Evolutionary conservation across 176 grass and related monocot genomes (phyloP).

Genomic region (Bonia amplexicaulis): DNA sequence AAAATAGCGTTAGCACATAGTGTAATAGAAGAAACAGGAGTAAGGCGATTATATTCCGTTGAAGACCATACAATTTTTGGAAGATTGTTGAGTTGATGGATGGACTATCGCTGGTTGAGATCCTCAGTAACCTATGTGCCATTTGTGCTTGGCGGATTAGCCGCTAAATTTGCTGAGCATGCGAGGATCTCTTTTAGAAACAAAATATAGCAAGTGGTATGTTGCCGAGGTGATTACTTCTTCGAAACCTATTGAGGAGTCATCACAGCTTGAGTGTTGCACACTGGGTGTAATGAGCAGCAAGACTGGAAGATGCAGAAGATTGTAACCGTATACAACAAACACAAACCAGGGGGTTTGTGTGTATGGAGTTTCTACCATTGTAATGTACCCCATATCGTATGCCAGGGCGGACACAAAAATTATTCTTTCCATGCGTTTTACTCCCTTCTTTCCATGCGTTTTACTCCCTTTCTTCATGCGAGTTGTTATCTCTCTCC

Average conservation of each 20-base stretch:
- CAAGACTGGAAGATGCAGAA: conserved; percentile 10
- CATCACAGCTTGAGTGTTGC: conserved; percentile 12
- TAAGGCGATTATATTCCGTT: conserved; percentile 7
- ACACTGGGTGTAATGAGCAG: conserved; percentile 22
- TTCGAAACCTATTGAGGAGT: background rate
- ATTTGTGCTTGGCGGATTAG: conserved; percentile 18
- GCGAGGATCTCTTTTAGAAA: conserved; percentile 19
- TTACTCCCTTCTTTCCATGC: background rate
- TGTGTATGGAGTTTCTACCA: conserved; percentile 20
- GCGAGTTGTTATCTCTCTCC: background rate
- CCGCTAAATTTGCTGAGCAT: conserved; percentile 16
- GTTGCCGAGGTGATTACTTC: conserved; percentile 33
- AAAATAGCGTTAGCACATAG: conserved; percentile 56
- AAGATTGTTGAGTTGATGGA: conserved; percentile 26
- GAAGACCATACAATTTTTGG: conserved; percentile 31
- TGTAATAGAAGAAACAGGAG: conserved; percentile 48
- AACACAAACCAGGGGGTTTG: conserved; percentile 23
- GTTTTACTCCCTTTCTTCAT: background rate
- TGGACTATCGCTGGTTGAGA: conserved; percentile 29
- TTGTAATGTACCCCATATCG: conserved; percentile 39
- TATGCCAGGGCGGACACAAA: conserved; percentile 13
- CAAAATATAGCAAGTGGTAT: conserved; percentile 16
- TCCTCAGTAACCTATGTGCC: conserved; percentile 12
- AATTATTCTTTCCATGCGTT: conserved; percentile 18
- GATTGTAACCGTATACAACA: conserved; percentile 42